Conservation (phyloP, 176 grass and related monocot genomes). For the Aegilops bicornis region DNA sequence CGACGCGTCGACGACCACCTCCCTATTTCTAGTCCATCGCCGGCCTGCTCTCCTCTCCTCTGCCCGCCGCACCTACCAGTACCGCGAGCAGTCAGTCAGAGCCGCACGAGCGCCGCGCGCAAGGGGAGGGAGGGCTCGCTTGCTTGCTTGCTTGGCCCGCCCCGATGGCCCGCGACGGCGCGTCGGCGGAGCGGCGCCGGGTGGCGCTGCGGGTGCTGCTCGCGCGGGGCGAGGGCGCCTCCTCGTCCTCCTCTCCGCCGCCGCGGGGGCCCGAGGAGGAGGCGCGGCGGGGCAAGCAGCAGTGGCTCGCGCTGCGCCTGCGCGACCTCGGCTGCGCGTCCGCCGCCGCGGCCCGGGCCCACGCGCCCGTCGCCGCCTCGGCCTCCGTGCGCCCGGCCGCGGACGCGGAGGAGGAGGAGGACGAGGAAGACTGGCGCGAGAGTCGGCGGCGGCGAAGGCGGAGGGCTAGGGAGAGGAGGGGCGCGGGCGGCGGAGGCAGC, state of each 20-base stretch:
- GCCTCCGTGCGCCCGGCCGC: neutral
- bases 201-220: conserved; percentile 32
- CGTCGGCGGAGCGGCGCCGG: conserved; percentile 11
- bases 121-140: too few species aligned
- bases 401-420: neutral
- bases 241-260: neutral
- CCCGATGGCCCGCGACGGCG: conserved; percentile 41
- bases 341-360: conserved; percentile 28
- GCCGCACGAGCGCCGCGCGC: conserved; percentile 1
- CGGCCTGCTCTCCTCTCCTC: too few species aligned
- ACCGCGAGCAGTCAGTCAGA: neutral
- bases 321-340: conserved; percentile 74
- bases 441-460: conserved; percentile 7
- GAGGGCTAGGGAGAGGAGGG: conserved; percentile 2
- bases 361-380: conserved; percentile 20
- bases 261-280: neutral
- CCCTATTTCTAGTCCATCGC: too few species aligned
- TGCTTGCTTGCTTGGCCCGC: neutral
- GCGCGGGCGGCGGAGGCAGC: neutral
- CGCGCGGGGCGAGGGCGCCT: neutral
- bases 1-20: too few species aligned
- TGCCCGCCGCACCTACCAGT: too few species aligned
- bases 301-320: conserved; percentile 38
- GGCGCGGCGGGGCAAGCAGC: neutral
- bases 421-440: conserved; percentile 44